These are phyloP conservation scores for Glebionis coronaria DNA, from an alignment of 129 eudicot genomes.

Conservation along the genomic window DNA sequence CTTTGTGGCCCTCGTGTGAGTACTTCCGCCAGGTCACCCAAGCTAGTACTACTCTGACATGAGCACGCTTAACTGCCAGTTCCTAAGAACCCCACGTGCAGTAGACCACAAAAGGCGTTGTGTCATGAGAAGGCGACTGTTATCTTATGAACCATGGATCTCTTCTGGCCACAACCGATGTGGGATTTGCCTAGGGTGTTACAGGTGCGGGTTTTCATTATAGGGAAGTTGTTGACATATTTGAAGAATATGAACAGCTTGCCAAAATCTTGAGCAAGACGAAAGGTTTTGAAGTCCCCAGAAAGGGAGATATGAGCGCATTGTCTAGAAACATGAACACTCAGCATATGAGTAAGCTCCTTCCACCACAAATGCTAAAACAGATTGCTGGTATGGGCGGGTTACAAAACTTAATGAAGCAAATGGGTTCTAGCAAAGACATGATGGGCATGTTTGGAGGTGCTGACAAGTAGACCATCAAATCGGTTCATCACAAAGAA, in stretches of 20 bases:
- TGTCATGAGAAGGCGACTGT: no score
- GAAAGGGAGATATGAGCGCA: constrained; percentile 93
- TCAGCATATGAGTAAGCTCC: constrained; percentile 91
- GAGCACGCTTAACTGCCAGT: no score
- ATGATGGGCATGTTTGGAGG: constrained; percentile 99
- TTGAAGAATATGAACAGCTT: constrained; percentile 87
- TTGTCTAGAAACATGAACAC: constrained; percentile 86
- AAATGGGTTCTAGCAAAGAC: constrained; percentile 89
- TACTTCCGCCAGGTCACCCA: no score
- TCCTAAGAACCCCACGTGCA: no score
- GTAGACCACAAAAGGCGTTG: no score
- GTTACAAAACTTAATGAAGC: constrained; percentile 84
- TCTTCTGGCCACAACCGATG: no score
- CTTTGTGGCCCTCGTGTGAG: no score
- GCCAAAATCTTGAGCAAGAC: constrained; percentile 94
- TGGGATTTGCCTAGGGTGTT: no score
- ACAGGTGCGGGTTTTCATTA: constrained; percentile 81
- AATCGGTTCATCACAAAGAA: constrained; percentile 1
- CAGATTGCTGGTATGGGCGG: constrained; percentile 99
- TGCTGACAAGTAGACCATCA: constrained; percentile 50
- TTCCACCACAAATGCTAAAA: constrained; percentile 92
- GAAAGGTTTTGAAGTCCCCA: constrained; percentile 96
- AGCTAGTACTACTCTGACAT: no score
- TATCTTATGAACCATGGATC: no score
- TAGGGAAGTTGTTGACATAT: constrained; percentile 80